Evolutionary conservation across 441 rosid species (phyloP).

Genomic region (Erodium trifolium): DNA sequence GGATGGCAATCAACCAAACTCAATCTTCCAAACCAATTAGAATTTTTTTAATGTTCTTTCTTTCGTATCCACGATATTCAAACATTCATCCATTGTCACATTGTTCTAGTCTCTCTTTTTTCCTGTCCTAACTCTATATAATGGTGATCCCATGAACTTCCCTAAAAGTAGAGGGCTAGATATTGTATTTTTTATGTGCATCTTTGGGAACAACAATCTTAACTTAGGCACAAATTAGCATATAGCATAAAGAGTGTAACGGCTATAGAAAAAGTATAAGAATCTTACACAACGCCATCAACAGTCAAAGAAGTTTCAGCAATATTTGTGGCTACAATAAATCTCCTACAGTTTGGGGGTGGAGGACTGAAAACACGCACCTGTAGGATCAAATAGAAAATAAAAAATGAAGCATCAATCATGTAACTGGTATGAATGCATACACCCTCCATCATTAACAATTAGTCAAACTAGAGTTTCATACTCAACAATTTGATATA

Average conservation of each 20-base stretch:
- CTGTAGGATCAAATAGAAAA: conserved; percentile 38
- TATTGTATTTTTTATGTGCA: no score
- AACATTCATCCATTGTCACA: no score
- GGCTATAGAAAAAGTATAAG: conserved; percentile 6
- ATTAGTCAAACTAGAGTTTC: conserved; percentile 13
- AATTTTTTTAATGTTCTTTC: no score
- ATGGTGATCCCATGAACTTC: no score
- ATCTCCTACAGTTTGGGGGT: conserved; percentile 91
- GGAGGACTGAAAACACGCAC: conserved; percentile 91
- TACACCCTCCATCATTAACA: conserved; percentile 6
- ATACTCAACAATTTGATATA: conserved; percentile 4
- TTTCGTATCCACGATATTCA: no score
- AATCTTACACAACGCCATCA: conserved; percentile 97
- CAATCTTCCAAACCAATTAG: no score
- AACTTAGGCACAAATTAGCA: neutral
- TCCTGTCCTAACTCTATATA: no score
- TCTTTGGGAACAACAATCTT: neutral
- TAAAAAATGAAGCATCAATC: conserved; percentile 20
- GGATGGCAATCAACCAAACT: no score
- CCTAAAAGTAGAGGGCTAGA: no score
- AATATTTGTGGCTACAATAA: conserved; percentile 89
- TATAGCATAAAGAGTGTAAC: conserved; percentile 4
- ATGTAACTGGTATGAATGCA: conserved; percentile 9
- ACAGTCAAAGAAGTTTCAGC: conserved; percentile 98
- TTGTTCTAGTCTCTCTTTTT: no score